Conservation (phyloP, 805 yeast genomes). For the Yarrowia alimentaria region DNA sequence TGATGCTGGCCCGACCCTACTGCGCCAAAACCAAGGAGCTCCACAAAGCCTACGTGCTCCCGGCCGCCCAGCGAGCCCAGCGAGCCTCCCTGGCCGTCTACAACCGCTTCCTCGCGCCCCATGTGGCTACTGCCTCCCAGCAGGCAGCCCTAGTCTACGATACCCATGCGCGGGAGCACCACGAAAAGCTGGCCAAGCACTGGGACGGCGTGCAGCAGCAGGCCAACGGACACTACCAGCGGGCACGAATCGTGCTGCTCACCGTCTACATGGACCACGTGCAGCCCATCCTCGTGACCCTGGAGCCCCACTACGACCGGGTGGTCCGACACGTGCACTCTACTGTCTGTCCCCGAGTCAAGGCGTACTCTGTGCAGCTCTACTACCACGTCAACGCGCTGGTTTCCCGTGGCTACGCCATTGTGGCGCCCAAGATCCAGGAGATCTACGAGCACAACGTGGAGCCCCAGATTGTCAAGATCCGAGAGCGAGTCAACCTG, state of each 20-base stretch:
- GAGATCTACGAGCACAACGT: slow-evolving; percentile 32
- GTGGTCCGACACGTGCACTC: slow-evolving; percentile 1
- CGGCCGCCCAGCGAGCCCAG: background rate
- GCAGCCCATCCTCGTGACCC: slow-evolving; percentile 28
- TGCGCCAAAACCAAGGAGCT: slow-evolving; percentile 9
- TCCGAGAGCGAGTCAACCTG: slow-evolving; percentile 32
- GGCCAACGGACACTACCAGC: slow-evolving; percentile 1
- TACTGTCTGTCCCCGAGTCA: slow-evolving; percentile 30
- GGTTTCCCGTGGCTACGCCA: background rate
- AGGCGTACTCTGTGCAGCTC: background rate
- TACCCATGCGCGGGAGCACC: slow-evolving; percentile 7
- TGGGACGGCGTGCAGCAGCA: background rate
- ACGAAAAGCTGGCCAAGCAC: background rate
- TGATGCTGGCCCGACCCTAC: slow-evolving; percentile 15
- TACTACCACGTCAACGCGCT: background rate
- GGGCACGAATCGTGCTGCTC: background rate
- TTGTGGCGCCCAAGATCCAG: slow-evolving; percentile 30
- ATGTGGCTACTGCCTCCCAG: background rate
- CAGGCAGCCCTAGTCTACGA: background rate
- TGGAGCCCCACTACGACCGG: slow-evolving; percentile 27
- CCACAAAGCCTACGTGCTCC: slow-evolving; percentile 26
- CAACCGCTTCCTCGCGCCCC: slow-evolving; percentile 24
- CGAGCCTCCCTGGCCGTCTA: slow-evolving; percentile 8
- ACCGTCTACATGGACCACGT: slow-evolving; percentile 28
- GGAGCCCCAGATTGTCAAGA: slow-evolving; percentile 36